Percentiles rank a stretch among this genome's conserved stretches.
phyloP scores from a whole-genome alignment of 2,329 filamentous ascomycete species.

The Stachybotrys chartarum region DNA sequence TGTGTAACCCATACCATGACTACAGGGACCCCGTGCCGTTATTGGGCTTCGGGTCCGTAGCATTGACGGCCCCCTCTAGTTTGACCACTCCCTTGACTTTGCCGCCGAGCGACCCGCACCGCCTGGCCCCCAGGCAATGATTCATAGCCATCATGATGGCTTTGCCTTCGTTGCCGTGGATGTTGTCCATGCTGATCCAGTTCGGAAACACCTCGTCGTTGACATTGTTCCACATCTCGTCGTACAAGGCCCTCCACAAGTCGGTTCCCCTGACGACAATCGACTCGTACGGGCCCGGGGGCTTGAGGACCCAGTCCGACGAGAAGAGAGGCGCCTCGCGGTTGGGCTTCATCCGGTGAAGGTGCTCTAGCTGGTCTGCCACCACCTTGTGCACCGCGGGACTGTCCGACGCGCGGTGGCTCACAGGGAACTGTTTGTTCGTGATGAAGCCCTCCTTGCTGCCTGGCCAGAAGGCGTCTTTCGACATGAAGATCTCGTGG shows the following conservation, averaged over 20 bases:
- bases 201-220: constrained; percentile 19
- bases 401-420: constrained; percentile 15
- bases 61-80: no score
- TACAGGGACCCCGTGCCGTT: no score
- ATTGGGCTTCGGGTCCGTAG: no score
- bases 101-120: constrained; percentile 3
- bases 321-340: constrained; percentile 11
- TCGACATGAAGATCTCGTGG: constrained; percentile 11
- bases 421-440: constrained; percentile 14
- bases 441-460: constrained; percentile 18
- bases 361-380: constrained; percentile 11
- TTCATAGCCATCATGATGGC: constrained; percentile 19
- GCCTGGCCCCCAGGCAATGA: constrained; percentile 16
- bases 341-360: constrained; percentile 6
- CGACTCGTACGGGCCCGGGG: not conserved
- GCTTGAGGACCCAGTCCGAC: constrained; percentile 19
- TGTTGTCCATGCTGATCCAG: constrained; percentile 22
- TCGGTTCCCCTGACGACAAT: constrained; percentile 8
- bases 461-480: constrained; percentile 13
- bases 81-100: not conserved
- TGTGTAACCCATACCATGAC: constrained; percentile 7
- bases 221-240: constrained; percentile 14
- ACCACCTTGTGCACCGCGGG: constrained; percentile 5
- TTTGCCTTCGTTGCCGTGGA: constrained; percentile 16
- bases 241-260: constrained; percentile 14